Evolutionary conservation across 225 moss, liverwort and hornwort genomes (phyloP).

Genomic region (Sphagnum tenellum): DNA sequence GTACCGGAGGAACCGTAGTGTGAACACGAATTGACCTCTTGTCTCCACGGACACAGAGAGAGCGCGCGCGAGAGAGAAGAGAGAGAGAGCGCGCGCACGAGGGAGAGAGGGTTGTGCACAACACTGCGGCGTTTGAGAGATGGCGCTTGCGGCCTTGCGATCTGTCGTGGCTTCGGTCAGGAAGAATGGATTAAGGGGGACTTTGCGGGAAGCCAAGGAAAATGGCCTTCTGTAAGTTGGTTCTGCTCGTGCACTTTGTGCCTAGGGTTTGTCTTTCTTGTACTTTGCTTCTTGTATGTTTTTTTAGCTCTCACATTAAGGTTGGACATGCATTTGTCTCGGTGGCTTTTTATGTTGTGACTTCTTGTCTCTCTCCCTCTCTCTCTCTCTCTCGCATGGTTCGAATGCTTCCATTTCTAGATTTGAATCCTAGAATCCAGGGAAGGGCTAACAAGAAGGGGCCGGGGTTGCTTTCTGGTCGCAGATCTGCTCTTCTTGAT

Average conservation of each 20-base stretch:
- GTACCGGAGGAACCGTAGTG: too few relatives aligned
- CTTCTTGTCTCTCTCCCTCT: neutral
- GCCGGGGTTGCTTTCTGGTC: conserved; percentile 16
- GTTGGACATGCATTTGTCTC: too few relatives aligned
- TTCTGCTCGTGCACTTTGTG: too few relatives aligned
- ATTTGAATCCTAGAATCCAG: neutral
- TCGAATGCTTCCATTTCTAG: neutral
- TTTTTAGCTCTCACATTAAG: neutral
- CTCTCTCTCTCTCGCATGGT: neutral
- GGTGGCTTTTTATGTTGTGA: neutral
- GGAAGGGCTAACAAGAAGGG: neutral
- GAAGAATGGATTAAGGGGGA: conserved; percentile 44
- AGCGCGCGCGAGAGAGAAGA: too few relatives aligned
- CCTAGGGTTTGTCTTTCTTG: too few relatives aligned
- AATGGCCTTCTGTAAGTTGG: conserved; percentile 45
- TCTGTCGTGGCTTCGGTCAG: conserved; percentile 36
- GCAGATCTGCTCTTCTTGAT: conserved; percentile 42
- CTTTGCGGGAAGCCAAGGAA: conserved; percentile 41
- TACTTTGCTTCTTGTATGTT: neutral
- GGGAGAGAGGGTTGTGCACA: neutral
- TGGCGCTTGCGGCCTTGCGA: conserved; percentile 49
- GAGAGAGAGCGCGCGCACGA: too few relatives aligned
- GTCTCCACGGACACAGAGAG: too few relatives aligned
- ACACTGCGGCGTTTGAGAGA: conserved; percentile 7
- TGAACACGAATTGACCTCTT: too few relatives aligned